Evolutionary conservation across 2,329 filamentous ascomycete species (phyloP).

Genomic region (Aspergillus novoparasiticus): DNA sequence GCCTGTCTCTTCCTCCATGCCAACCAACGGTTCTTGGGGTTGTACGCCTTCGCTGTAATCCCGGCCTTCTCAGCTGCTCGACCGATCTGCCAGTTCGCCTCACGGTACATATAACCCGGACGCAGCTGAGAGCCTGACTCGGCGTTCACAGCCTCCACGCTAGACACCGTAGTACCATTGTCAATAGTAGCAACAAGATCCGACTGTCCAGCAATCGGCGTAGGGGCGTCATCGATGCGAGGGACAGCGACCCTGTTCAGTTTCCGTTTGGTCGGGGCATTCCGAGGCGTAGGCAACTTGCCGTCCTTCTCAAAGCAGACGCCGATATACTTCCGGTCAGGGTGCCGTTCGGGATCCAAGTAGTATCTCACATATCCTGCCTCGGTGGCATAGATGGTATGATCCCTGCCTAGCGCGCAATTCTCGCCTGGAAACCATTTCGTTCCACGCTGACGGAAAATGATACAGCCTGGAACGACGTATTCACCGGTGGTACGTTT

Average conservation of each 20-base stretch:
- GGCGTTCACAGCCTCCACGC: constrained; percentile 28
- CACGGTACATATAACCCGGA: constrained; percentile 64
- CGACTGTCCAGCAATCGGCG: constrained; percentile 24
- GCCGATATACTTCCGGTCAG: constrained; percentile 91
- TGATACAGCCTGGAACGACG: constrained; percentile 94
- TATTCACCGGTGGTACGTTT: constrained; percentile 93
- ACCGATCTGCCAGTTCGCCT: constrained; percentile 70
- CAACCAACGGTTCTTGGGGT: constrained; percentile 62
- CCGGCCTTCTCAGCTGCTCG: constrained; percentile 62
- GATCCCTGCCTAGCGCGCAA: constrained; percentile 90
- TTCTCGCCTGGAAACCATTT: constrained; percentile 96
- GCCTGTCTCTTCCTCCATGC: constrained; percentile 65
- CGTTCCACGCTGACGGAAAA: constrained; percentile 95
- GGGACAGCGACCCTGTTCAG: constrained; percentile 70
- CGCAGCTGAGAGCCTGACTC: constrained; percentile 44
- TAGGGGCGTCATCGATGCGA: constrained; percentile 24
- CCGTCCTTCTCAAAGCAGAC: constrained; percentile 84
- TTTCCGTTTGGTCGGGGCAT: constrained; percentile 72
- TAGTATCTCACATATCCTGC: constrained; percentile 97
- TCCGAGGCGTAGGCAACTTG: constrained; percentile 72
- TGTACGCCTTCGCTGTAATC: constrained; percentile 58
- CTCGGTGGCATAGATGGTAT: constrained; percentile 86
- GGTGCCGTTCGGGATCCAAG: constrained; percentile 78
- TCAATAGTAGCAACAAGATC: constrained; percentile 29
- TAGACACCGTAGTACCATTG: constrained; percentile 27